Percentiles rank a stretch among this genome's conserved stretches.
phyloP scores from a whole-genome alignment of 2,329 filamentous ascomycete species.

The Ophiostoma fasciatum region DNA sequence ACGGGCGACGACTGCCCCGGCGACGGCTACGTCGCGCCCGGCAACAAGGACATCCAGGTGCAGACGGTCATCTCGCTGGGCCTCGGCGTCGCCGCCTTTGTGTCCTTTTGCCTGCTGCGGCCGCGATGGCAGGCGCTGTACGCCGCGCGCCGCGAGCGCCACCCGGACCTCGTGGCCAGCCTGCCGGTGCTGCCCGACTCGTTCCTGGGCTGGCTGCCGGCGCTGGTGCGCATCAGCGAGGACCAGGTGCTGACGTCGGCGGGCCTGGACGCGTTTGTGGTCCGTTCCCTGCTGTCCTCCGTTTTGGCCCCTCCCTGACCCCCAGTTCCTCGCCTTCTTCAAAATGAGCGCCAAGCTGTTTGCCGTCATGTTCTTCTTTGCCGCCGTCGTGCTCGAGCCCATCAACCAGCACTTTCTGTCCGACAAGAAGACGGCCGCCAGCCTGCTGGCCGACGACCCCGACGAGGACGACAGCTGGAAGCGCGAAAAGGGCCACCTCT shows the following conservation, averaged over 20 bases:
- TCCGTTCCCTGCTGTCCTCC: no score
- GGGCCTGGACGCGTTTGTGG: slow-evolving; percentile 87
- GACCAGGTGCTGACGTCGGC: slow-evolving; percentile 81
- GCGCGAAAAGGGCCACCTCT: slow-evolving; percentile 46
- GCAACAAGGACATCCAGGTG: slow-evolving; percentile 34
- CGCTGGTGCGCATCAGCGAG: slow-evolving; percentile 70
- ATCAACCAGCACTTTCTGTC: slow-evolving; percentile 57
- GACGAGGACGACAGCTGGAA: slow-evolving; percentile 19
- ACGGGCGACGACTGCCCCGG: slow-evolving; percentile 14
- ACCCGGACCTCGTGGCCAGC: slow-evolving; percentile 34
- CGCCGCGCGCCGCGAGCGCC: slow-evolving; percentile 62
- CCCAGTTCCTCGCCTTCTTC: slow-evolving; percentile 78
- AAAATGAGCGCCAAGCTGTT: slow-evolving; percentile 87
- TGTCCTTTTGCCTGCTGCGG: slow-evolving; percentile 70
- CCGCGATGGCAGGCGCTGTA: slow-evolving; percentile 89
- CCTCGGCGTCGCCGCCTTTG: slow-evolving; percentile 55
- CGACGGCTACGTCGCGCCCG: slow-evolving; percentile 19
- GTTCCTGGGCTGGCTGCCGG: slow-evolving; percentile 87
- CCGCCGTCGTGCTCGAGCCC: slow-evolving; percentile 65
- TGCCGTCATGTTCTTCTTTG: slow-evolving; percentile 64
- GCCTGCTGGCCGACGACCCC: slow-evolving; percentile 4
- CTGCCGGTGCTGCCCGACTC: slow-evolving; percentile 71
- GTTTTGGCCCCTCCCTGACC: not conserved
- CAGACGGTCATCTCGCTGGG: slow-evolving; percentile 60
- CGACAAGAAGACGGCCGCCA: slow-evolving; percentile 5